Percentiles rank a stretch among this genome's conserved stretches.
Conservation (phyloP, 2,329 filamentous ascomycete species). For the Penicillium sp. region DNA sequence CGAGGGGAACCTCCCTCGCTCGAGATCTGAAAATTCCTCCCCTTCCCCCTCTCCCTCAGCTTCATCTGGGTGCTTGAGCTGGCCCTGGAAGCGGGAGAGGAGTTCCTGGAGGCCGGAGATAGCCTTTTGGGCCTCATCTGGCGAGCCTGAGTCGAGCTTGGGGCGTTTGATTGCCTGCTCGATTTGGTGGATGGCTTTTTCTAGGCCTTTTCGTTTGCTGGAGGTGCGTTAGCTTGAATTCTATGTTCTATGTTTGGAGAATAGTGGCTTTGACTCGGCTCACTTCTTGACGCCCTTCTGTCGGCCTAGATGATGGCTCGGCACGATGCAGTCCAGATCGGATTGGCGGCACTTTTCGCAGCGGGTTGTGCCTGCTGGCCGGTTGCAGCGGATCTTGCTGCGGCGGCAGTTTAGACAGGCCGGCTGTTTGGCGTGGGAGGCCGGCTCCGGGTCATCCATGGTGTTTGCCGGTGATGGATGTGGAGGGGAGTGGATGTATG, state of each 20-base stretch:
- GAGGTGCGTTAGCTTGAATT: no score
- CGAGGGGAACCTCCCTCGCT: conserved; percentile 30
- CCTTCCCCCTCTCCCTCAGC: not conserved
- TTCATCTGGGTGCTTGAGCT: conserved; percentile 34
- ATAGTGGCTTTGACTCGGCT: no score
- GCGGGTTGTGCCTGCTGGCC: conserved; percentile 54
- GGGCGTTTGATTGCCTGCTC: conserved; percentile 69
- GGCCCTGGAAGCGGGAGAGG: conserved; percentile 53
- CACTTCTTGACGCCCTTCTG: conserved; percentile 80
- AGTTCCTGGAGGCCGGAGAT: conserved; percentile 55
- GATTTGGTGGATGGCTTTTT: conserved; percentile 75
- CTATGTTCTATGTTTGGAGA: no score
- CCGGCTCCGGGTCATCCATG: conserved; percentile 12
- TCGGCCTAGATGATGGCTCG: conserved; percentile 72
- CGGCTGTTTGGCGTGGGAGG: conserved; percentile 39
- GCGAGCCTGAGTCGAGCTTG: conserved; percentile 45
- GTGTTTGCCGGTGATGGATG: conserved; percentile 1
- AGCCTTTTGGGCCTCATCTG: conserved; percentile 48
- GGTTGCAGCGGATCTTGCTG: conserved; percentile 71
- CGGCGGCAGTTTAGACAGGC: conserved; percentile 68
- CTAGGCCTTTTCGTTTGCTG: conserved; percentile 74
- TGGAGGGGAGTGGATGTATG: not conserved
- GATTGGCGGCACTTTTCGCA: conserved; percentile 67
- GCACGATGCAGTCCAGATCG: conserved; percentile 67
- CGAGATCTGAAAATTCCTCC: conserved; percentile 31